Evolutionary conservation across 176 grass and related monocot species (phyloP), one percentile per base, ranked within the genome.

Genomic region (Rhynchospora pubera): DNA sequence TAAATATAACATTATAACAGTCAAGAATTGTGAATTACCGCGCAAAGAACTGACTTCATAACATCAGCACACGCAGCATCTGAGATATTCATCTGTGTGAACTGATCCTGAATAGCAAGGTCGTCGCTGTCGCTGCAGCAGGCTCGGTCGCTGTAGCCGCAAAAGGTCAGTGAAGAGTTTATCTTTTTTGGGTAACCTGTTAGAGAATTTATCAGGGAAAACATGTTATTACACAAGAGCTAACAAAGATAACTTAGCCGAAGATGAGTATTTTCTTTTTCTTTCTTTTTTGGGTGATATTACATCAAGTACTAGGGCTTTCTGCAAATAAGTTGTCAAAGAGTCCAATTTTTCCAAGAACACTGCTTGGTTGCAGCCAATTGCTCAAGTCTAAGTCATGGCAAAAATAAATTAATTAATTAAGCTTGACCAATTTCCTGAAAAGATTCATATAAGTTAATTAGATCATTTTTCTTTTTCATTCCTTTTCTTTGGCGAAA

Each of bases 41-140:
- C 86, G 65, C 92, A 97, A 18, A 97, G 62, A 82, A 94, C 74
- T 0, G 94, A 92, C 78, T 92, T 94, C 82, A 97, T 65, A 47
- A 89, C 80, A 34, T 55, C 86, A 12, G 94, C 85, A 67, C 94
- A 97, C 3, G 88, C 85, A 7, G 83, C 46, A 62, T 89, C 88
- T 9, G 90, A 79, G 77, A 97, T 82, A 26, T 89, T 89, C 94
- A 92, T 94, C 48, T 89, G 72, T 81, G 71, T 6, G 82, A 92
- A 91, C 88, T 39, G 85, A 82, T 74, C 85, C 83, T 74, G 57
- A 60, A 97, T 82, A 12, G 88, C 73, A 18, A 86, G 56, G 22
- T 97, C 94, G 2, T 78, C 88, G 52, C 76, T 80, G 42, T 64
- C 72, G 55, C 85, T 87, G 86, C 92, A 94, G 87, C 94, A 97